phyloP scores from a whole-genome alignment of 2,329 filamentous ascomycete genomes.

The Arthrobotrys musiformis region DNA sequence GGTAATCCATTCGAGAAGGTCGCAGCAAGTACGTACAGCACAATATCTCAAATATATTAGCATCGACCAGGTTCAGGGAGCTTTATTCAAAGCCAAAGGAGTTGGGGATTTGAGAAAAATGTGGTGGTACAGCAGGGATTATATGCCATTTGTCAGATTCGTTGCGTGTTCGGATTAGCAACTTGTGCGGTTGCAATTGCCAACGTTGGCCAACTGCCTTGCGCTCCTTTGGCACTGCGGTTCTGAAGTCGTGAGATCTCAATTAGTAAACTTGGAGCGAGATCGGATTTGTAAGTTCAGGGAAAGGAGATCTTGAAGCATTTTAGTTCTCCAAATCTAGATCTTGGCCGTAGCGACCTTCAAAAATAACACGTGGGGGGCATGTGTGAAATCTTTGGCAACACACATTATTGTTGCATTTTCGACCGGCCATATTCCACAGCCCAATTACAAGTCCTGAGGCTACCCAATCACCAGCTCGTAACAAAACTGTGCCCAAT shows the following conservation, averaged over 20 bases:
- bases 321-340: background rate
- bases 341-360: background rate
- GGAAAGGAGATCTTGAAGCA: background rate
- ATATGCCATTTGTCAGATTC: background rate
- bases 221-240: background rate
- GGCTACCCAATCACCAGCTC: no score
- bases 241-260: background rate
- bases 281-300: background rate
- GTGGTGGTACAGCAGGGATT: slow-evolving; percentile 5
- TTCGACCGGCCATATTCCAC: background rate
- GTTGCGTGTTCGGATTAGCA: background rate
- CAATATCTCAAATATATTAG: slow-evolving; percentile 13
- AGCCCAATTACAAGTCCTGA: no score
- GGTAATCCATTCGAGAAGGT: slow-evolving; percentile 8
- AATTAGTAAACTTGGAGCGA: background rate
- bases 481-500: no score
- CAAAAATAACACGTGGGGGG: background rate
- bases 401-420: background rate
- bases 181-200: background rate
- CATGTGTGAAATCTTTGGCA: background rate
- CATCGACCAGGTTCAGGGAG: slow-evolving; percentile 4
- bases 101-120: slow-evolving; percentile 12
- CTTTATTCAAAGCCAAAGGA: slow-evolving; percentile 1
- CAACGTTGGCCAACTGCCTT: no score
- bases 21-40: background rate